Evolutionary conservation across 2,329 filamentous ascomycete species (phyloP).

Genomic region (Fusarium guadeloupense): DNA sequence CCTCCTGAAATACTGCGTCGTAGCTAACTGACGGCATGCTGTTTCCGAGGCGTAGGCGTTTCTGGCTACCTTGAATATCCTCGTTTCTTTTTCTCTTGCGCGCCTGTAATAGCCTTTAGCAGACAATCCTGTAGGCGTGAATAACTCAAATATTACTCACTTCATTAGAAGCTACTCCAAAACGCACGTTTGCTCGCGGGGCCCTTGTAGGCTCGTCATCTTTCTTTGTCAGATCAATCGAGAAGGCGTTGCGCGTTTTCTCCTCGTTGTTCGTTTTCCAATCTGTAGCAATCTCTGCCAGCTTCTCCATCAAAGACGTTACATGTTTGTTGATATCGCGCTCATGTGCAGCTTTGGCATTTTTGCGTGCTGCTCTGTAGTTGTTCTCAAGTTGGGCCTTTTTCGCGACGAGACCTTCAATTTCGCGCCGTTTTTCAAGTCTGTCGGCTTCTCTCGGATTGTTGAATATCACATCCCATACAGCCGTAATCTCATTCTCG

Average conservation of each 20-base stretch:
- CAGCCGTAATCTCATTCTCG: not conserved
- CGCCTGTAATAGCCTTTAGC: slow-evolving; percentile 2
- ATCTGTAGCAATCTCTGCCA: not conserved
- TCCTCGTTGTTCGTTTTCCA: too few species aligned
- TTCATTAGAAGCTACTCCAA: not conserved
- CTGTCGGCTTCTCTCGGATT: not conserved
- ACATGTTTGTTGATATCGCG: slow-evolving; percentile 4
- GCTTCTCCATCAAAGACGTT: slow-evolving; percentile 13
- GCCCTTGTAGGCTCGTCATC: not conserved
- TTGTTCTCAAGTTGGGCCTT: not conserved
- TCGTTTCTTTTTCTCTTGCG: slow-evolving; percentile 15
- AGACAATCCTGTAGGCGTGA: not conserved
- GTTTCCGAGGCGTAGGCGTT: slow-evolving; percentile 1
- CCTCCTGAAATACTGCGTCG: slow-evolving; percentile 28
- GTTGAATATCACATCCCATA: not conserved
- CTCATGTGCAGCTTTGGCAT: slow-evolving; percentile 8
- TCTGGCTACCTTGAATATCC: not conserved
- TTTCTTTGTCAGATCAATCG: not conserved
- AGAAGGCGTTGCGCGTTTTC: too few species aligned
- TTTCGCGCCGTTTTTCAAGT: not conserved
- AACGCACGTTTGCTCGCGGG: not conserved
- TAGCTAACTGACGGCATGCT: slow-evolving; percentile 21
- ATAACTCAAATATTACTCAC: not conserved
- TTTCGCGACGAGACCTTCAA: not conserved
- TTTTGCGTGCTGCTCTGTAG: slow-evolving; percentile 9